Base-by-base conservation (phyloP, 2,329 filamentous ascomycete species). In the Fusarium sp. region DNA sequence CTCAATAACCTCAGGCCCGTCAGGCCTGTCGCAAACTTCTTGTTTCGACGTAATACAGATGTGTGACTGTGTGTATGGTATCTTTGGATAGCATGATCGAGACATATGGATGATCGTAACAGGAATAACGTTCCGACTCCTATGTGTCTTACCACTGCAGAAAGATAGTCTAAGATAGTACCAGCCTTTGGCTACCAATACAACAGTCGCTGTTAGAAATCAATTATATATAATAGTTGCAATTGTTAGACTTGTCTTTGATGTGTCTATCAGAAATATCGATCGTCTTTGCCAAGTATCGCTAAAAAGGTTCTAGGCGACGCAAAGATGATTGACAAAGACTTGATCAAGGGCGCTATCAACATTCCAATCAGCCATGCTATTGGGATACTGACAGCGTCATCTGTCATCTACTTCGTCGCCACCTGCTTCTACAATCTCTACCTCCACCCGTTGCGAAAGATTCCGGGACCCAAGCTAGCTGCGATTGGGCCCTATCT, bases 401-500 rank as follows among this genome's bases (percentile, higher is more conserved):
- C 47, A 12, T 14, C 47, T 9, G 11, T 50, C 4, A 30, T 50
- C 47, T 50, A 50, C 30, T 37, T 50, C 4, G 12, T 50, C 2
- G 32, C 47, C 3, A 34, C 47, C 2, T 50, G 47, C 2, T 50
- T 37, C 7, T 50, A 50, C 16, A 50, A 50, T 13, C 21, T 50
- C 10, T 50, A 50, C 16, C 16, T 50, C 8, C 47, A 50, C 18
- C 47, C 47, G 7, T 18, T 50, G 47, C 21, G 47, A 25, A 50
- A 50, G 21, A 50, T 50, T 21, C 47, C 47, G 9, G 47, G 47
- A 50, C 47, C 47, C 18, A 50, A 37, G 5, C 30, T 50, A 21
- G 47, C 47, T n/a, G 47, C 47, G 2, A 37, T 50, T 11, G 47
- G 47, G 5, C 47, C 47, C 5, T 50, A 50, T 18, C 47, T 50